Evolutionary conservation across 169 alveolate genomes (phyloP), one percentile per base, ranked within the genome.

Genomic region (Eimeria maxima): DNA sequence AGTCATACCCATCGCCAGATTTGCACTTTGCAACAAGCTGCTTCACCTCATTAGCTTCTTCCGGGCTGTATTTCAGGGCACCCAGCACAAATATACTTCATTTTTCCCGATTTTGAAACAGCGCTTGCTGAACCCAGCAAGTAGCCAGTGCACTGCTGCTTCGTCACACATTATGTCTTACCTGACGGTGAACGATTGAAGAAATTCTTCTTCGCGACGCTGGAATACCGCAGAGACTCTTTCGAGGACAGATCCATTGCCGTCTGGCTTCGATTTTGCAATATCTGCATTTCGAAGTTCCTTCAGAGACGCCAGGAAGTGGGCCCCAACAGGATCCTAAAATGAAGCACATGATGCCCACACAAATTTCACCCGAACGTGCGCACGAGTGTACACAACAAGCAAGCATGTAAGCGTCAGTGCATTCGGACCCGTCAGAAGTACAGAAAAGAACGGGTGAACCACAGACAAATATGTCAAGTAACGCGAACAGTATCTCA

Each of bases 301-400:
- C 91, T 95, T 87, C 95, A 95, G 29, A 10, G 97, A 63, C 27
- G 94, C 95, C 27, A 42, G 33, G 80, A 89, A 95, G 76, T 95
- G 97, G 3, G 95, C 97, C 60, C 88, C 95, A 18, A 90, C 97
- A 50, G 97, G 97, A 90, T 95, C 97, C 95, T 90, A 71, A 2
- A 27, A 55, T 3, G 7, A 84, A 13, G 57, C 50, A 6, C 24
- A 38, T 55, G 74, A 60, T 22, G 24, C n/a, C 50, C 76, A 38
- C 60, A 53, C 74, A 53, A 18, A 6, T 45, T 16, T 74, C 60
- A 78, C 27, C 5, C 38, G 24, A 24, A 6, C 29, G 47, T 76
- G 10, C 67, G 24, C 22, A 4, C n/a, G 38, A 4, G 27, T 14
- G 50, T 10, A 33, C 27, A 1, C 47, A 38, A 33, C 27, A 14